These are phyloP conservation scores for Colletotrichum musicola DNA, from an alignment of 2,329 filamentous ascomycete species.

Conservation along the genomic window DNA sequence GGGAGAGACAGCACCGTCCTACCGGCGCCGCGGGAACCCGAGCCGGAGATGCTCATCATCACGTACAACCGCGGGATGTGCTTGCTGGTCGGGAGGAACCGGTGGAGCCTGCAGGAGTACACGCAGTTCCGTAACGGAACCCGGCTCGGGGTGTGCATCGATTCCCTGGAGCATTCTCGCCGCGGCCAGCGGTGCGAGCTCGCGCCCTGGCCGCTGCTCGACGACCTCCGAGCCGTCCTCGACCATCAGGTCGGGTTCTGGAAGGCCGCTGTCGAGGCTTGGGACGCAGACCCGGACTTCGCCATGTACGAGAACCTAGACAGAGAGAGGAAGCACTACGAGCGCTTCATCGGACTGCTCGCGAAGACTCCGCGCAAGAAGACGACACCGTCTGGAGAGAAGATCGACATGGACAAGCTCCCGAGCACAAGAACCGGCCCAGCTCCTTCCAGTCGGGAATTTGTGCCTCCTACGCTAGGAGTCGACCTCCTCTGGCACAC, in stretches of 20 bases:
- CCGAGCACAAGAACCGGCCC: neutral
- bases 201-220: constrained; percentile 25
- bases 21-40: neutral
- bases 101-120: constrained; percentile 30
- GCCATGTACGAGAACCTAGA: neutral
- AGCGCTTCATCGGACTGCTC: constrained; percentile 29
- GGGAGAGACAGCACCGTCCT: neutral
- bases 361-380: constrained; percentile 1
- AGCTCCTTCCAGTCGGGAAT: neutral
- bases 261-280: constrained; percentile 17
- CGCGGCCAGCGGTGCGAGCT: constrained; percentile 31
- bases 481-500: constrained; percentile 38
- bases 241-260: constrained; percentile 35
- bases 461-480: constrained; percentile 27
- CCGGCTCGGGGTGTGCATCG: constrained; percentile 16
- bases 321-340: constrained; percentile 12
- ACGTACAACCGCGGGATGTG: neutral
- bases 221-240: constrained; percentile 25
- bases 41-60: neutral
- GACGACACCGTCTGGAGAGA: neutral
- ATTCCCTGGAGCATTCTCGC: neutral
- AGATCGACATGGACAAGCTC: constrained; percentile 24
- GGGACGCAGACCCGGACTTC: constrained; percentile 19
- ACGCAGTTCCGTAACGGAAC: constrained; percentile 19
- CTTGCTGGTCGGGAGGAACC: neutral